Evolutionary conservation across 1,284 basidiomycete genomes (phyloP).

Genomic region (Calocybe gambosa): DNA sequence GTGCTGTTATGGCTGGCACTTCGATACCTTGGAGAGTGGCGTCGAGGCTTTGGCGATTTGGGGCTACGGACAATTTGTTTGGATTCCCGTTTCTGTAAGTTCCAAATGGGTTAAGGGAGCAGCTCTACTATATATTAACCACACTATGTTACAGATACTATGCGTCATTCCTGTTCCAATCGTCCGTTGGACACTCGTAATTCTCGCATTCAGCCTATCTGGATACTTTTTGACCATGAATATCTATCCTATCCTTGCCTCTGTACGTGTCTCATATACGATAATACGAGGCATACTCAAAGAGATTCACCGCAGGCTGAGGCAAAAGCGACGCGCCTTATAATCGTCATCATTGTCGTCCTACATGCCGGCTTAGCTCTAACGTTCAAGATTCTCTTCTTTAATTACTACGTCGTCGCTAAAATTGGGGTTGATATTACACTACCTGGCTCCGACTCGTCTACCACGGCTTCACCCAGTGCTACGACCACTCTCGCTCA

Average conservation of each 20-base stretch:
- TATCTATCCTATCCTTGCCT: slow-evolving; percentile 82
- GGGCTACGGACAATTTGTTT: slow-evolving; percentile 71
- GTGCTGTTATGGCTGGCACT: slow-evolving; percentile 74
- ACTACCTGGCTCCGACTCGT: slow-evolving; percentile 30
- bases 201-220: slow-evolving; percentile 65
- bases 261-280: slow-evolving; percentile 44
- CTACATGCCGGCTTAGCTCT: slow-evolving; percentile 75
- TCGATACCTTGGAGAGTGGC: slow-evolving; percentile 80
- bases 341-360: slow-evolving; percentile 66
- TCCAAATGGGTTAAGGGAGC: neutral
- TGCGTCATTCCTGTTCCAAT: slow-evolving; percentile 79
- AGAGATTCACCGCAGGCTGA: slow-evolving; percentile 51
- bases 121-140: neutral
- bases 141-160: slow-evolving; percentile 46
- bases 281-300: neutral
- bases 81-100: slow-evolving; percentile 74
- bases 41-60: slow-evolving; percentile 74
- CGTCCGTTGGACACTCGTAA: slow-evolving; percentile 75
- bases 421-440: slow-evolving; percentile 43
- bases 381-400: slow-evolving; percentile 83
- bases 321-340: slow-evolving; percentile 73
- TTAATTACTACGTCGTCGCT: slow-evolving; percentile 69
- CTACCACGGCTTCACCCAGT: slow-evolving; percentile 21
- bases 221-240: slow-evolving; percentile 82
- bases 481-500: slow-evolving; percentile 11